phyloP scores from a whole-genome alignment of 2,329 filamentous ascomycete species.

The Curvularia sp. region DNA sequence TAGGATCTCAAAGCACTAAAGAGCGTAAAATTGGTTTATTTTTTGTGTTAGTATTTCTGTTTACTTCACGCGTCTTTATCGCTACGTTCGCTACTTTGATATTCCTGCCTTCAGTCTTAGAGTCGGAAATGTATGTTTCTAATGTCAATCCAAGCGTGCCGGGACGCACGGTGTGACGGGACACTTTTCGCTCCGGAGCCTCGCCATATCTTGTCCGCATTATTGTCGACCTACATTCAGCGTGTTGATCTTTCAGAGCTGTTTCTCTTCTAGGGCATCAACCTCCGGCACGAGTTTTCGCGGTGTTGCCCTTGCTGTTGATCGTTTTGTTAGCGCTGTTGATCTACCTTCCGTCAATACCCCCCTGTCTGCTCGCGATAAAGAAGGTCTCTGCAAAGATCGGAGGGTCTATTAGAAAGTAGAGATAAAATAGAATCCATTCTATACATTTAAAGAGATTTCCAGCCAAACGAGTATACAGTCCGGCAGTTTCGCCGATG shows the following conservation, averaged over 20 bases:
- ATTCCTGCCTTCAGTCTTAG: no score
- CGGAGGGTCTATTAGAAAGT: not conserved
- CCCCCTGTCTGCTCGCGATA: not conserved
- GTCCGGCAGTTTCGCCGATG: not conserved
- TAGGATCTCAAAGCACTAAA: not conserved
- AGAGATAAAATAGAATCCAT: not conserved
- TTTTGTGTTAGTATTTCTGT: no score
- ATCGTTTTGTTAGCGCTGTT: conserved; percentile 4
- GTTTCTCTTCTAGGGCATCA: not conserved
- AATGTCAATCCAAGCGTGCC: not conserved
- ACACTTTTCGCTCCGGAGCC: conserved; percentile 8
- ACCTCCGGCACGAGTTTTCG: conserved; percentile 1
- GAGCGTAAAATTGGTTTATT: not conserved
- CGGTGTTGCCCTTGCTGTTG: conserved; percentile 4
- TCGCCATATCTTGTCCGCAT: not conserved
- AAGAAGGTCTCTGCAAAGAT: not conserved
- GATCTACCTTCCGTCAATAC: not conserved
- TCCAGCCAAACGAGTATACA: not conserved
- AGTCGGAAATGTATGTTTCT: no score
- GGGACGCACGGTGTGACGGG: not conserved
- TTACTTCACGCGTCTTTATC: no score
- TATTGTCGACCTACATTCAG: not conserved
- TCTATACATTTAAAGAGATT: not conserved
- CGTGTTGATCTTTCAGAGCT: not conserved
- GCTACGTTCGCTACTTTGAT: not conserved